Evolutionary conservation across 306 rosid genomes (phyloP).

Genomic region (Dicorynia guianensis): DNA sequence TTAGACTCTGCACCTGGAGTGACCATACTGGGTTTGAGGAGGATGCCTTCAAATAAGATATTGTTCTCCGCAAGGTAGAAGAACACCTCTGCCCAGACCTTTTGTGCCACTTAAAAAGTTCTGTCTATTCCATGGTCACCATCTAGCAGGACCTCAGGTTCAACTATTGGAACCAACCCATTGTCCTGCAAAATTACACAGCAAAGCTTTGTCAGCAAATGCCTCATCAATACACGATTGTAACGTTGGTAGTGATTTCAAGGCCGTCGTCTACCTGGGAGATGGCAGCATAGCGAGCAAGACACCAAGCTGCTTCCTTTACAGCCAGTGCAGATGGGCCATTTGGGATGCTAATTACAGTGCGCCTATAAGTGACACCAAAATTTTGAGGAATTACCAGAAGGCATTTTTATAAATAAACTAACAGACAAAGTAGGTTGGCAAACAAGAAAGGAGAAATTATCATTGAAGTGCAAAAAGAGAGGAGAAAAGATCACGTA

Average conservation of each 20-base stretch:
- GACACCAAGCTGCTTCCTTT: constrained; percentile 79
- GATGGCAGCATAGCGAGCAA: constrained; percentile 69
- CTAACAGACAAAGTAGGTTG: background rate
- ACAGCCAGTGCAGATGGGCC: constrained; percentile 72
- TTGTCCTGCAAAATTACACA: constrained; percentile 50
- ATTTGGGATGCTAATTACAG: constrained; percentile 83
- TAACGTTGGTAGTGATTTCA: background rate
- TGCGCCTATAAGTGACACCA: constrained; percentile 55
- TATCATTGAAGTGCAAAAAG: background rate
- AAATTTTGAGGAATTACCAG: constrained; percentile 4
- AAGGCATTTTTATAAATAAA: background rate
- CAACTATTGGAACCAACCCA: constrained; percentile 73
- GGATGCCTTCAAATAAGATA: constrained; percentile 68
- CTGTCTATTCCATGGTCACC: constrained; percentile 70
- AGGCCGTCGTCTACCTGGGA: constrained; percentile 49
- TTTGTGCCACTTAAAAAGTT: constrained; percentile 59
- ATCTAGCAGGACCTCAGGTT: constrained; percentile 75
- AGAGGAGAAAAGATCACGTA: background rate
- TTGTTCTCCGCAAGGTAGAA: constrained; percentile 68
- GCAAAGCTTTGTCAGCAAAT: constrained; percentile 11
- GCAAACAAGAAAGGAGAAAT: background rate
- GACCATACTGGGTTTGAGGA: constrained; percentile 74
- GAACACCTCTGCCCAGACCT: constrained; percentile 74
- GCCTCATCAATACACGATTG: background rate
- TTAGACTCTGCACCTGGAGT: constrained; percentile 73